These are phyloP conservation scores for Claviceps digitariae DNA, from an alignment of 2,329 filamentous ascomycete genomes.

Conservation along the genomic window DNA sequence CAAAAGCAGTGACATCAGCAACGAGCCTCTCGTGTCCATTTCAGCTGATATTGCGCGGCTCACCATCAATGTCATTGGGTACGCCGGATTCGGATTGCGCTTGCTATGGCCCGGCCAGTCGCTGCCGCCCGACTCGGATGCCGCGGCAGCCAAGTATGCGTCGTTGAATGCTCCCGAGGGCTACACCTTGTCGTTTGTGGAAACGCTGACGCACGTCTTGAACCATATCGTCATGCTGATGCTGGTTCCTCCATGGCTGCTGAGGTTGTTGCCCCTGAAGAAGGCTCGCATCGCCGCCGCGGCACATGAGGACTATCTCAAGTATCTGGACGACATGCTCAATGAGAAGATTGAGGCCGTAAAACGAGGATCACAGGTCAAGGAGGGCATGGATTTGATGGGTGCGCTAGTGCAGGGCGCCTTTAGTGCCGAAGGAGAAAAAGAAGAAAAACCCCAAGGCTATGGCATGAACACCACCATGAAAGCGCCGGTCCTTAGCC, in stretches of 20 bases:
- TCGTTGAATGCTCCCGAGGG: conserved; percentile 32
- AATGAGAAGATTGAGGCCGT: conserved; percentile 40
- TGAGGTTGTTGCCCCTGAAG: conserved; percentile 39
- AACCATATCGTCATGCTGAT: conserved; percentile 51
- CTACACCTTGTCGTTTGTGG: conserved; percentile 51
- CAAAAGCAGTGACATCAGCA: conserved; percentile 8
- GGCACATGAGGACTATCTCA: conserved; percentile 48
- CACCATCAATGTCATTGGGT: conserved; percentile 43
- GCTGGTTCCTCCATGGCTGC: conserved; percentile 42
- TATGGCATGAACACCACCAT: conserved; percentile 7
- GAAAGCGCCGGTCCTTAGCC: conserved; percentile 30
- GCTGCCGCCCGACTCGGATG: conserved; percentile 27
- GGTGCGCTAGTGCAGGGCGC: conserved; percentile 24
- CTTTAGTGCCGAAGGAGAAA: background rate
- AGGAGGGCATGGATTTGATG: conserved; percentile 39
- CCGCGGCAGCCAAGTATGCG: conserved; percentile 34
- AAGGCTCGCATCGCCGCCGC: conserved; percentile 36
- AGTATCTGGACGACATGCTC: conserved; percentile 59
- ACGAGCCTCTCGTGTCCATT: conserved; percentile 37
- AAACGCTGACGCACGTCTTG: conserved; percentile 46
- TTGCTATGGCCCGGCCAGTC: conserved; percentile 51
- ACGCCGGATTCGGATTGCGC: conserved; percentile 56
- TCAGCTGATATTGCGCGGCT: conserved; percentile 53
- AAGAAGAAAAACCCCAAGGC: conserved; percentile 21
- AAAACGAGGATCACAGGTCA: conserved; percentile 20